Percentiles rank a stretch among this genome's conserved stretches.
Conservation (phyloP, 2,329 filamentous ascomycete species). For the Aspergillus sp. region DNA sequence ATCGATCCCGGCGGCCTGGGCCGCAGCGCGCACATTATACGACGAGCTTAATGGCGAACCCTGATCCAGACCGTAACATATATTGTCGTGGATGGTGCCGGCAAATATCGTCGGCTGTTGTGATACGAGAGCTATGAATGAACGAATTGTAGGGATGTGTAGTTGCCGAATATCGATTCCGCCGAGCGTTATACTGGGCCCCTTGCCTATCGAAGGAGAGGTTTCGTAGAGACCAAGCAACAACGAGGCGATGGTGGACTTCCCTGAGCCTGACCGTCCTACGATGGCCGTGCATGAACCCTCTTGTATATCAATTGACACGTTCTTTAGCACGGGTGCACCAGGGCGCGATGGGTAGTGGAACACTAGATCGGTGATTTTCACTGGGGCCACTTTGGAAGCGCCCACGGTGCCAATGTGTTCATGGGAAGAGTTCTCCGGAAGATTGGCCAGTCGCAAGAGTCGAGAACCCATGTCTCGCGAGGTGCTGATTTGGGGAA, state of each 20-base stretch:
- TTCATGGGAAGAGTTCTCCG: constrained; percentile 57
- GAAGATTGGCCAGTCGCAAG: constrained; percentile 66
- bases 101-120: constrained; percentile 64
- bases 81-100: constrained; percentile 50
- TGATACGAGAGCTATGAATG: constrained; percentile 58
- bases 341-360: constrained; percentile 63
- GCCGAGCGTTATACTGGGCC: constrained; percentile 51
- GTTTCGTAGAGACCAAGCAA: constrained; percentile 68
- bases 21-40: constrained; percentile 54
- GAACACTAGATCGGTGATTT: constrained; percentile 66
- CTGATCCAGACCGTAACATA: constrained; percentile 70
- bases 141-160: constrained; percentile 60
- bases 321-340: constrained; percentile 56
- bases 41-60: constrained; percentile 51
- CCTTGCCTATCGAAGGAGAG: constrained; percentile 17
- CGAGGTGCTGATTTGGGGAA: constrained; percentile 78
- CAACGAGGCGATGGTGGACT: constrained; percentile 77
- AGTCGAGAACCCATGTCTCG: constrained; percentile 71
- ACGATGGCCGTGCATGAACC: constrained; percentile 75
- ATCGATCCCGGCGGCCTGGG: constrained; percentile 62
- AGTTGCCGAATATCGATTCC: constrained; percentile 57
- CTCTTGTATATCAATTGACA: constrained; percentile 64
- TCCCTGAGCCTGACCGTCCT: constrained; percentile 83
- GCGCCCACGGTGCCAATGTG: constrained; percentile 48
- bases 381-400: constrained; percentile 49